These are phyloP conservation scores for Boletus semigastroideus DNA, from an alignment of 1,284 basidiomycete genomes.

Conservation along the genomic window DNA sequence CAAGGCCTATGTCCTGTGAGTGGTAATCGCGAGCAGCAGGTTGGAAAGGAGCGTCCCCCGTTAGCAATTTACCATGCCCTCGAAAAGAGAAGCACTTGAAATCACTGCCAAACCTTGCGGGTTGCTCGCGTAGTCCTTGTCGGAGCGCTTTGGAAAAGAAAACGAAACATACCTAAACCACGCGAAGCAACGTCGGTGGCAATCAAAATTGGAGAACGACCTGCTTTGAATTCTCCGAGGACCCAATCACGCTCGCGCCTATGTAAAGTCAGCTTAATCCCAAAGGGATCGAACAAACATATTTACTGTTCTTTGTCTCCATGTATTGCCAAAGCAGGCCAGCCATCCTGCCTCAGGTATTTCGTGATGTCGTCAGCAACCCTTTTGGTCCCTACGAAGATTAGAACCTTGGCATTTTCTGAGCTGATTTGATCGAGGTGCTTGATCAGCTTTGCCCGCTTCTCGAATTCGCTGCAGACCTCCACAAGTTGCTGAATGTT, in stretches of 20 bases:
- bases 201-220: constrained; percentile 96
- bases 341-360: constrained; percentile 94
- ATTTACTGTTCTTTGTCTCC: constrained; percentile 96
- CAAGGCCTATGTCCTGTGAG: constrained; percentile 28
- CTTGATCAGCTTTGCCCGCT: constrained; percentile 94
- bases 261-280: constrained; percentile 19
- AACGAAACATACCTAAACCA: constrained; percentile 93
- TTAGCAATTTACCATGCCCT: constrained; percentile 29
- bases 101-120: constrained; percentile 30
- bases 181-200: constrained; percentile 98
- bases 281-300: constrained; percentile 4
- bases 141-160: constrained; percentile 34
- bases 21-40: constrained; percentile 29
- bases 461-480: constrained; percentile 98
- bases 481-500: constrained; percentile 97
- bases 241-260: constrained; percentile 99
- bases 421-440: constrained; percentile 96
- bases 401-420: constrained; percentile 98
- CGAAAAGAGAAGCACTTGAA: constrained; percentile 23
- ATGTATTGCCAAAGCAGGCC: constrained; percentile 98
- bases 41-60: constrained; percentile 13
- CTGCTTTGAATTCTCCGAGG: constrained; percentile 95
- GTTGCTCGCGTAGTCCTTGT: constrained; percentile 28
- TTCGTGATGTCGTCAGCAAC: constrained; percentile 99
- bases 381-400: constrained; percentile 97